Conservation (phyloP, 164 flowering plant genomes). For the Macadamia integrifolia region DNA sequence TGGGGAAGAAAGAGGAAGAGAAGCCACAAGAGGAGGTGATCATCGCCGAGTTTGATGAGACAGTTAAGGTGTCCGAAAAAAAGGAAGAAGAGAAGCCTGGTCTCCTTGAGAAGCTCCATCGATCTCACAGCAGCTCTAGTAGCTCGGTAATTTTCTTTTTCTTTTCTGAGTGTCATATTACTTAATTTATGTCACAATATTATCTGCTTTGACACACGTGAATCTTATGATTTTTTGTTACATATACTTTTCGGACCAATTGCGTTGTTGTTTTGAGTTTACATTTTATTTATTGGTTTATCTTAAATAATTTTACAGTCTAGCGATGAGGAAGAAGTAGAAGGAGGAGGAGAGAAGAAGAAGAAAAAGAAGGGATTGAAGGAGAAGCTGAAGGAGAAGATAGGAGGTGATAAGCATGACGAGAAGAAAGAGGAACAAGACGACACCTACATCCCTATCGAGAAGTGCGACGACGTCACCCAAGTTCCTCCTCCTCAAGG, state of each 20-base stretch:
- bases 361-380: slow-evolving; percentile 60
- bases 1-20: slow-evolving; percentile 44
- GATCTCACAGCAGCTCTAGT: slow-evolving; percentile 52
- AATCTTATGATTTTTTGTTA: no score
- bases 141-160: slow-evolving; percentile 53
- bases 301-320: slow-evolving; percentile 29
- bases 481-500: neutral
- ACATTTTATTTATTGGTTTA: neutral
- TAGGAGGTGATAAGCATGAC: slow-evolving; percentile 24
- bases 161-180: neutral
- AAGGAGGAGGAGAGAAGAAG: slow-evolving; percentile 43
- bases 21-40: slow-evolving; percentile 22
- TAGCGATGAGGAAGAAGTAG: slow-evolving; percentile 65
- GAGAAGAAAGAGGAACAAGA: slow-evolving; percentile 26
- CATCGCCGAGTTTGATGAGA: slow-evolving; percentile 20
- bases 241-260: no score
- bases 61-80: slow-evolving; percentile 26
- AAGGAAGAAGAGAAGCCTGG: slow-evolving; percentile 24
- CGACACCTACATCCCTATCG: slow-evolving; percentile 6
- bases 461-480: slow-evolving; percentile 8
- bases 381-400: slow-evolving; percentile 46
- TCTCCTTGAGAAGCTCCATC: slow-evolving; percentile 54
- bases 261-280: no score
- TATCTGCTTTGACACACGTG: no score
- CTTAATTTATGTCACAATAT: no score